Base-by-base conservation (phyloP, 1,284 basidiomycete species). In the Leccinum fallax region DNA sequence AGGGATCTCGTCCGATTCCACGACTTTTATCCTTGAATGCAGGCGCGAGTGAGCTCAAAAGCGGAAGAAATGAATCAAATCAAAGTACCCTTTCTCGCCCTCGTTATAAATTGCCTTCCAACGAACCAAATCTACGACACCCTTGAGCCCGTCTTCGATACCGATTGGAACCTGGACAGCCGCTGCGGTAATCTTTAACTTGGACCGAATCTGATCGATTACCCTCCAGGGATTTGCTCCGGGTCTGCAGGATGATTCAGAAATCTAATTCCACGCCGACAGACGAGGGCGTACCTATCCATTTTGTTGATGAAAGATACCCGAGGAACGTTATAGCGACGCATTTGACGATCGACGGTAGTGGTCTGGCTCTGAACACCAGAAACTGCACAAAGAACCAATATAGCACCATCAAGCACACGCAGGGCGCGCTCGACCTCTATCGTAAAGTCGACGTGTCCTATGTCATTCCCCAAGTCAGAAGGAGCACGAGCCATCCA, bases 281-380 rank as follows among this genome's bases (percentile, higher is more conserved):
- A 11, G 26, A 36, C 67, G 70, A 49, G 1, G 2, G 40, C 64
- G 10, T 55, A 90, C 90, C 94, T 86, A 74, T 99, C 97, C 97
- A 99, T 99, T 81, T 99, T 99, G 81, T 99, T 99, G 75, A 99
- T 91, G 75, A 99, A 99, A 1, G 95, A 97, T 63, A 99, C 85
- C 58, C 97, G 85, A 61, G 97, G 97, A 63, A 99, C 95, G 68
- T 90, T 89, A 75, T 99, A 99, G 49, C 97, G 87, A 67, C 93
- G 85, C 97, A 99, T 99, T 83, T 99, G 97, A 66, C 97, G 84
- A 79, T 99, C 97, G 57, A 99, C 97, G 9, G 97, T 99, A 57
- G 97, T 99, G 2, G 97, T 99, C 86, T 99, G 97, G 78, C 93
- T 93, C 87, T 94, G 76, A 19, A 99, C 97, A 68, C 97, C 97